A percentile compares a stretch with the other conserved stretches of the same genome.
Evolutionary conservation across 805 yeast genomes (phyloP).

Genomic region (Saccharomyces jurei): DNA sequence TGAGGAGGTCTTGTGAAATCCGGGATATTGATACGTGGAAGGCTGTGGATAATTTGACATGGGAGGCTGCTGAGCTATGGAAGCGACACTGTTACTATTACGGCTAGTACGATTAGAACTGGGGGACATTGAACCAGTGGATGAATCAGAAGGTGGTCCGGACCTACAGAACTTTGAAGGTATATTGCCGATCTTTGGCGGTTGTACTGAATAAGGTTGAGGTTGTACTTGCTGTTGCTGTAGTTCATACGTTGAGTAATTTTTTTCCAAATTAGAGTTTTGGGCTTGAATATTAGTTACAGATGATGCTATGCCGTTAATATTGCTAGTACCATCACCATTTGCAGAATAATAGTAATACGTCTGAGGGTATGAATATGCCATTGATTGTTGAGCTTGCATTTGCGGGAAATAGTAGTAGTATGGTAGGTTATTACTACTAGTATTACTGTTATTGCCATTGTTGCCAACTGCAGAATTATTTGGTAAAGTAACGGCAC

Average conservation of each 20-base stretch:
- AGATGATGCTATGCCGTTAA: not conserved
- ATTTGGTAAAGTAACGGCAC: not conserved
- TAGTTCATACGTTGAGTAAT: not conserved
- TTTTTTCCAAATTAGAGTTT: not conserved
- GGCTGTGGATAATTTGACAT: conserved; percentile 2
- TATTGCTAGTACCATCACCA: not conserved
- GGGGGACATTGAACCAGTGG: not conserved
- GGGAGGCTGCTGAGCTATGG: not conserved
- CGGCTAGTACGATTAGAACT: not conserved
- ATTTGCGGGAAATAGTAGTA: not conserved
- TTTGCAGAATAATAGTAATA: not conserved
- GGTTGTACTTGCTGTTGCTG: conserved; percentile 7
- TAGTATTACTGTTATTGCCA: conserved; percentile 4
- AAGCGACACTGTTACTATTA: not conserved
- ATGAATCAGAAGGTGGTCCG: not conserved
- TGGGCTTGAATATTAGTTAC: not conserved
- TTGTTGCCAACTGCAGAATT: not conserved
- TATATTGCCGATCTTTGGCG: conserved; percentile 1
- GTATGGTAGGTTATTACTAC: not conserved
- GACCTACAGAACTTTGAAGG: not conserved
- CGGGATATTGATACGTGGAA: conserved; percentile 14
- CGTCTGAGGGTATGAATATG: not conserved
- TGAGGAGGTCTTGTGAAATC: conserved; percentile 8
- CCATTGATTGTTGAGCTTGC: not conserved
- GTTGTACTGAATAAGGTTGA: not conserved